Percentiles rank a stretch among this genome's conserved stretches.
These are phyloP conservation scores for Euphrasia arctica DNA, from an alignment of 305 asterid species.

Conservation along the genomic window DNA sequence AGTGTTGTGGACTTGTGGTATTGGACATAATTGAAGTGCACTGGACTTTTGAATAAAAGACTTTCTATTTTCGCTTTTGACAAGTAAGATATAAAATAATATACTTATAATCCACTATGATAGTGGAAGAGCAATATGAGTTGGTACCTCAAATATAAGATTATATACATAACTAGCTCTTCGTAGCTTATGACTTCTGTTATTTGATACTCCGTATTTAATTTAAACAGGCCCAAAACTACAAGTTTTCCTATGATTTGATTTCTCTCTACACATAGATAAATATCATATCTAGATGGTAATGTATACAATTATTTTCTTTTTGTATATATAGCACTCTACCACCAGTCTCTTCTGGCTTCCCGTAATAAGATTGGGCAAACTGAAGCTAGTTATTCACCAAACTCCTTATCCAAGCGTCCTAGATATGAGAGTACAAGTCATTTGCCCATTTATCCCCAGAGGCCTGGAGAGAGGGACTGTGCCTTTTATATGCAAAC, in stretches of 20 bases:
- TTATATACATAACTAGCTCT: constrained; percentile 23
- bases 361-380: constrained; percentile 81
- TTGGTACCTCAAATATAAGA: background rate
- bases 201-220: constrained; percentile 2
- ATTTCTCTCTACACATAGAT: constrained; percentile 33
- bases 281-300: constrained; percentile 33
- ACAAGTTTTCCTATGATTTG: constrained; percentile 20
- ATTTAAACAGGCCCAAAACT: constrained; percentile 16
- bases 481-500: constrained; percentile 99
- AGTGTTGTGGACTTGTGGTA: constrained; percentile 16
- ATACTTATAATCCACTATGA: constrained; percentile 1
- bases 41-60: background rate
- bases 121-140: constrained; percentile 10
- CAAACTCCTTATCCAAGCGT: constrained; percentile 90
- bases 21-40: constrained; percentile 13
- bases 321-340: constrained; percentile 76
- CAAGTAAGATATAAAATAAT: background rate
- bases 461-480: constrained; percentile 99
- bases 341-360: constrained; percentile 81
- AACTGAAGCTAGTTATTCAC: constrained; percentile 90
- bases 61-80: background rate
- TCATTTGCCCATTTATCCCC: constrained; percentile 94
- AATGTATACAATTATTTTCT: constrained; percentile 39
- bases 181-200: constrained; percentile 13
- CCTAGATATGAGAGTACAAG: constrained; percentile 87